phyloP scores from a whole-genome alignment of 306 rosid genomes.

The Cicer bijugum region DNA sequence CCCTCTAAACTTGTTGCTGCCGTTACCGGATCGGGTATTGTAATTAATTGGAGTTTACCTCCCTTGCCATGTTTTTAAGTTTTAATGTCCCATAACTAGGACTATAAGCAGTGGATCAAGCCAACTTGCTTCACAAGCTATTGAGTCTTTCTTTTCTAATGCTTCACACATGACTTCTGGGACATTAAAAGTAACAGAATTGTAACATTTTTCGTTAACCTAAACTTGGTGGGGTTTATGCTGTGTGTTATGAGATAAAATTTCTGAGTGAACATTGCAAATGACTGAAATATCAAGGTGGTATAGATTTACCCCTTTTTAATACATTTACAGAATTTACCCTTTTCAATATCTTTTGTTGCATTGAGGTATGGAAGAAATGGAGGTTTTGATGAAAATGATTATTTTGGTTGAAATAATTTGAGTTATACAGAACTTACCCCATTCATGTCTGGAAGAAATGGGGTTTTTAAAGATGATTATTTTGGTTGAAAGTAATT shows the following conservation, averaged over 20 bases:
- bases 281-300: slow-evolving; percentile 3
- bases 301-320: background rate
- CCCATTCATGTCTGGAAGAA: slow-evolving; percentile 18
- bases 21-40: background rate
- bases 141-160: background rate
- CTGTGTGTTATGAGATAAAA: background rate
- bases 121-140: background rate
- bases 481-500: slow-evolving; percentile 32
- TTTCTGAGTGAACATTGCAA: background rate
- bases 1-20: background rate
- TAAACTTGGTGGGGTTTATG: background rate
- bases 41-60: background rate
- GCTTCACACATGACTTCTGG: slow-evolving; percentile 2
- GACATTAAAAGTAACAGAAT: background rate
- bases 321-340: background rate
- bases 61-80: background rate
- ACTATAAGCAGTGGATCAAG: background rate
- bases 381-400: slow-evolving; percentile 30
- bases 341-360: slow-evolving; percentile 7
- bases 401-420: background rate
- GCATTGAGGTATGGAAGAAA: slow-evolving; percentile 13
- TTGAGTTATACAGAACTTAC: background rate
- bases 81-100: background rate
- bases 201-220: background rate
- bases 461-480: slow-evolving; percentile 33